These are phyloP conservation scores for Phyllosticta ampelicida DNA, from an alignment of 2,329 filamentous ascomycete genomes.

Conservation along the genomic window DNA sequence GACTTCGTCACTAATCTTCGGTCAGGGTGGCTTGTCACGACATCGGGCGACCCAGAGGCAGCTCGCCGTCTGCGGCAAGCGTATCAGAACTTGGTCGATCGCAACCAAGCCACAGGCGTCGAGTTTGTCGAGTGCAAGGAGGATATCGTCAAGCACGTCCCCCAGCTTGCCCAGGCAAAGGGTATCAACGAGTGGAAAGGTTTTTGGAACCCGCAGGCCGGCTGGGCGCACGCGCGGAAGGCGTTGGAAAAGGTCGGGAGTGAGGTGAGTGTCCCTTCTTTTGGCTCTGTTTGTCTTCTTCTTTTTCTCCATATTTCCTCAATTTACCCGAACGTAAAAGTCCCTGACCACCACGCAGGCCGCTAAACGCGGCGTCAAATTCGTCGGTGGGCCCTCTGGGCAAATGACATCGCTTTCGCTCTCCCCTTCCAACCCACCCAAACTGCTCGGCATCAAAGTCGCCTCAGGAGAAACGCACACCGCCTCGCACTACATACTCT, in stretches of 20 bases:
- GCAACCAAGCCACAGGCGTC: constrained; percentile 8
- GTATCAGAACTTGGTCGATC: constrained; percentile 11
- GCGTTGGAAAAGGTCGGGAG: constrained; percentile 10
- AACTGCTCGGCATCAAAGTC: constrained; percentile 10
- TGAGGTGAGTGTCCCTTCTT: constrained; percentile 3
- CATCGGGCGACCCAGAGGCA: constrained; percentile 12
- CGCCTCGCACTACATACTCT: constrained; percentile 13
- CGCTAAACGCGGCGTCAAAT: constrained; percentile 12
- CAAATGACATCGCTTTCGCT: constrained; percentile 11
- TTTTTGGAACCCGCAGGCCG: constrained; percentile 16
- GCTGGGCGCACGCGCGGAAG: constrained; percentile 15
- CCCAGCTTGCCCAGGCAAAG: constrained; percentile 7
- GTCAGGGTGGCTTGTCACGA: constrained; percentile 12
- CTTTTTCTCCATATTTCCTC: constrained; percentile 15
- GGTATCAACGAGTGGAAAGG: constrained; percentile 14
- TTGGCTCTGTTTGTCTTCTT: constrained; percentile 6
- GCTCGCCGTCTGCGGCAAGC: constrained; percentile 11
- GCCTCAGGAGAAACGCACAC: constrained; percentile 11
- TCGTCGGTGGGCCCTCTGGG: constrained; percentile 12
- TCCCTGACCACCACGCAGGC: constrained; percentile 14
- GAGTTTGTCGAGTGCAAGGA: constrained; percentile 11
- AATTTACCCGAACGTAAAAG: constrained; percentile 18
- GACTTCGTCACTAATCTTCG: not conserved
- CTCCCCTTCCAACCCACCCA: constrained; percentile 6
- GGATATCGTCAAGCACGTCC: constrained; percentile 12